phyloP scores from a whole-genome alignment of 2,329 filamentous ascomycete genomes.

The Stagonosporopsis tanaceti region DNA sequence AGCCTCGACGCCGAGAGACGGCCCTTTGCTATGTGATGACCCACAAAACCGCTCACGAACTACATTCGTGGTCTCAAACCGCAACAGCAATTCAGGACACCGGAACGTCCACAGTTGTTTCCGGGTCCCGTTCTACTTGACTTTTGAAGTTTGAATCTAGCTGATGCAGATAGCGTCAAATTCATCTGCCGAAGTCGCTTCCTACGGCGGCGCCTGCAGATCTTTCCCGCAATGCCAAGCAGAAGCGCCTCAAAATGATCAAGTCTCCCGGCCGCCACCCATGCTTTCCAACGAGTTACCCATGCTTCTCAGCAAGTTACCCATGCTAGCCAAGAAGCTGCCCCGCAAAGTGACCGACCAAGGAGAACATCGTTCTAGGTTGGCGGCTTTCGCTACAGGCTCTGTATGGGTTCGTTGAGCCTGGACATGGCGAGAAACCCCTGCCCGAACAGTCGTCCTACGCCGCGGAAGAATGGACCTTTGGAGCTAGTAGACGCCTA shows the following conservation, averaged over 20 bases:
- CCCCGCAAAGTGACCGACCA: slow-evolving; percentile 39
- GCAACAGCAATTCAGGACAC: not conserved
- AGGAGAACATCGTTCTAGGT: slow-evolving; percentile 27
- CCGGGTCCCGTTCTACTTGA: not conserved
- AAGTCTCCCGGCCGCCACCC: slow-evolving; percentile 28
- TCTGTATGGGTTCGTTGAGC: slow-evolving; percentile 40
- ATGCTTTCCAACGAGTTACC: slow-evolving; percentile 27
- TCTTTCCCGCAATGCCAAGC: slow-evolving; percentile 29
- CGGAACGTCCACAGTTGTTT: not conserved
- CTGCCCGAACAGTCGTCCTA: slow-evolving; percentile 18
- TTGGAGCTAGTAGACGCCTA: slow-evolving; percentile 27
- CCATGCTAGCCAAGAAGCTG: slow-evolving; percentile 42
- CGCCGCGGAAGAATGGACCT: slow-evolving; percentile 9
- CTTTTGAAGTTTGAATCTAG: not conserved
- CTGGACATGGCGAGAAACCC: slow-evolving; percentile 22
- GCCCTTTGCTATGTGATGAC: slow-evolving; percentile 3
- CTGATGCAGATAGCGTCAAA: slow-evolving; percentile 1
- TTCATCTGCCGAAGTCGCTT: slow-evolving; percentile 17
- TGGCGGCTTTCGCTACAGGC: slow-evolving; percentile 22
- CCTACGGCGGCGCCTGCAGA: slow-evolving; percentile 2
- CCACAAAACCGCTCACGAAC: slow-evolving; percentile 7
- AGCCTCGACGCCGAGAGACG: slow-evolving; percentile 6
- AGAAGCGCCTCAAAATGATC: slow-evolving; percentile 25
- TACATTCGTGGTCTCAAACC: not conserved
- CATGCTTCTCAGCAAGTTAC: slow-evolving; percentile 26